A percentile compares a stretch with the other conserved stretches of the same genome.
Evolutionary conservation across 495 filamentous ascomycete genomes (phyloP).

Genomic region (Trichoderma asperelloides): DNA sequence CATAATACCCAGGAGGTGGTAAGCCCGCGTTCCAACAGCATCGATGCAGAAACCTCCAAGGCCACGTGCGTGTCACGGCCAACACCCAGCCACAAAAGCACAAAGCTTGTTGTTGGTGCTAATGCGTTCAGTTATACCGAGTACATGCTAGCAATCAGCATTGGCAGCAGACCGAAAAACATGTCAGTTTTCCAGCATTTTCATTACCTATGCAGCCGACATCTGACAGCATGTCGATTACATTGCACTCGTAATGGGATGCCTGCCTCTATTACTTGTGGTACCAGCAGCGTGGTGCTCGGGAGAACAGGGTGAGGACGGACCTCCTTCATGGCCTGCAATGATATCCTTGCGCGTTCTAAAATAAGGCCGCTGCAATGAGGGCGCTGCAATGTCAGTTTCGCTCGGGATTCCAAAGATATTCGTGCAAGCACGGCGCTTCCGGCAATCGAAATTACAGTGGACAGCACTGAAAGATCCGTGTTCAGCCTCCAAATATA

Average conservation of each 20-base stretch:
- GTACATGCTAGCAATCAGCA: too few relatives aligned
- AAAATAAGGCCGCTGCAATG: background rate
- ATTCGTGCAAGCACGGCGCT: background rate
- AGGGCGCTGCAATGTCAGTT: conserved; percentile 1
- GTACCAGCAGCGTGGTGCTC: background rate
- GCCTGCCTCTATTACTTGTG: background rate
- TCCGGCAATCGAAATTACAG: background rate
- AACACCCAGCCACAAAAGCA: background rate
- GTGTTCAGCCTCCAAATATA: background rate
- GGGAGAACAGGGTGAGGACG: background rate
- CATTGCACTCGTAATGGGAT: background rate
- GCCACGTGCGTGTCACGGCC: background rate
- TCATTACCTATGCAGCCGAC: background rate
- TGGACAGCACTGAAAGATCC: background rate
- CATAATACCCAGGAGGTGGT: too few relatives aligned
- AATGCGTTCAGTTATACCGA: background rate
- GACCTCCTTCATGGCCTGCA: background rate
- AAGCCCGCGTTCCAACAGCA: background rate
- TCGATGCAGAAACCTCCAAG: background rate
- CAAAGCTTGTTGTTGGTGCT: background rate
- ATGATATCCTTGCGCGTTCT: background rate
- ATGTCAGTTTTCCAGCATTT: background rate
- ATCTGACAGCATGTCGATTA: background rate
- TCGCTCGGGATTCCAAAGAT: background rate
- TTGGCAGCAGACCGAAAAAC: too few relatives aligned